These are phyloP conservation scores for Nigrospora oryzae DNA, from an alignment of 2,329 filamentous ascomycete species.

Conservation along the genomic window DNA sequence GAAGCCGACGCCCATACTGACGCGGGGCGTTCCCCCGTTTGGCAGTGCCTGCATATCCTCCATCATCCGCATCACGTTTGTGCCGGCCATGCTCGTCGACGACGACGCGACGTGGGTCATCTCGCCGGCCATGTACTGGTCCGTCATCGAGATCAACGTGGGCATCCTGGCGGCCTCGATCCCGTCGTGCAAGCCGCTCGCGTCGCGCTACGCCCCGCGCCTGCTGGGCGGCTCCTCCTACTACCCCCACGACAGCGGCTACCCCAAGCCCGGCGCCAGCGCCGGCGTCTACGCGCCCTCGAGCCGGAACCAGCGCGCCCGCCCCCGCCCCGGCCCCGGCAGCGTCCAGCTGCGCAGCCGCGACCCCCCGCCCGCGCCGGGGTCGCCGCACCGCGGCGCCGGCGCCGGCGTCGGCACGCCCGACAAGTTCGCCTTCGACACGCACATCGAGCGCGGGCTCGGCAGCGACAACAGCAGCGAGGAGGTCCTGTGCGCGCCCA, in stretches of 20 bases:
- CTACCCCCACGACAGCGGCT: not conserved
- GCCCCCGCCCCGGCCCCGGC: not conserved
- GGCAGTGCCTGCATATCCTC: conserved; percentile 34
- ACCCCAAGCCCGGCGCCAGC: not conserved
- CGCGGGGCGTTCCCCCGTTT: not conserved
- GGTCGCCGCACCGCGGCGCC: not conserved
- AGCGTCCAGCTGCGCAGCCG: conserved; percentile 3
- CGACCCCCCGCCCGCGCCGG: not conserved
- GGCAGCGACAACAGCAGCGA: conserved; percentile 5
- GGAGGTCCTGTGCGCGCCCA: conserved; percentile 2
- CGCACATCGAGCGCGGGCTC: not conserved
- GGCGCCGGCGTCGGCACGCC: not conserved
- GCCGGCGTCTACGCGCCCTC: not conserved
- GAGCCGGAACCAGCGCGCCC: not conserved
- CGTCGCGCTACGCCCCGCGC: conserved; percentile 28
- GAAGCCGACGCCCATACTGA: not conserved
- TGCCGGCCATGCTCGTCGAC: conserved; percentile 30
- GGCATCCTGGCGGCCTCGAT: conserved; percentile 26
- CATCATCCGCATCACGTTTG: conserved; percentile 35
- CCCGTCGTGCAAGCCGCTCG: conserved; percentile 22
- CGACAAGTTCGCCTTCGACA: not conserved
- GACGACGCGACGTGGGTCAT: conserved; percentile 24
- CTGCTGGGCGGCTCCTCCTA: conserved; percentile 16
- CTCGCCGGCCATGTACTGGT: conserved; percentile 31
- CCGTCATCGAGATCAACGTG: conserved; percentile 24